A percentile compares a stretch with the other conserved stretches of the same genome.
These are phyloP conservation scores for Leishmania guyanensis DNA, from an alignment of 208 protist species.

Conservation along the genomic window DNA sequence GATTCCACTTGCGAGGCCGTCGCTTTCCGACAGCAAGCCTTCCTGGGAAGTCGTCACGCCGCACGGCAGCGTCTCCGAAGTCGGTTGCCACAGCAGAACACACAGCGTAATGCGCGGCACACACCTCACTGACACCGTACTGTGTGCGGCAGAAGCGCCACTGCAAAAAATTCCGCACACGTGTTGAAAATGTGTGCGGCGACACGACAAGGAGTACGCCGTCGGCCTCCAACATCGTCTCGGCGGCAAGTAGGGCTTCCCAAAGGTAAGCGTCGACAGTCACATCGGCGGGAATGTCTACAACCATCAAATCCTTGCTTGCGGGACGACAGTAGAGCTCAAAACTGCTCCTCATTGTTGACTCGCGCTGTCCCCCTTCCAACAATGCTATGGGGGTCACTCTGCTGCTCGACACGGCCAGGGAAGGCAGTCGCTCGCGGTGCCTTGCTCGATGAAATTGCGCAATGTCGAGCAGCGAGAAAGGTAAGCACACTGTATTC, in stretches of 20 bases:
- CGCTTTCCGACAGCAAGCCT: constrained; percentile 20
- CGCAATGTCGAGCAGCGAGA: constrained; percentile 21
- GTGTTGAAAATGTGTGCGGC: constrained; percentile 13
- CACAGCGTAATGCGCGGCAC: constrained; percentile 22
- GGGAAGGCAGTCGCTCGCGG: constrained; percentile 11
- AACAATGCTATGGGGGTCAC: not conserved
- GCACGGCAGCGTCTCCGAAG: constrained; percentile 15
- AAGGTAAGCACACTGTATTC: constrained; percentile 7
- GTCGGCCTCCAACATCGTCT: constrained; percentile 16
- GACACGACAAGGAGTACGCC: constrained; percentile 19
- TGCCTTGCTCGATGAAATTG: constrained; percentile 15
- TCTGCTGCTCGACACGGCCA: not conserved
- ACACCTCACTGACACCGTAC: not conserved
- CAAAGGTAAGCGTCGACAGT: constrained; percentile 13
- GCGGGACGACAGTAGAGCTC: constrained; percentile 21
- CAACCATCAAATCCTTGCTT: constrained; percentile 33
- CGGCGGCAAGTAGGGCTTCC: constrained; percentile 26
- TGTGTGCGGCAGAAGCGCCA: constrained; percentile 28
- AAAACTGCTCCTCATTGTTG: constrained; percentile 6
- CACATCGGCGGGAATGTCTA: constrained; percentile 5
- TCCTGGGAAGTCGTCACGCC: constrained; percentile 42
- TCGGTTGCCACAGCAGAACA: constrained; percentile 31
- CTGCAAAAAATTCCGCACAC: constrained; percentile 22
- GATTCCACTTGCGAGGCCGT: constrained; percentile 54
- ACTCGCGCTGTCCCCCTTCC: not conserved